Base-by-base conservation (phyloP, 352 stramenopile genomes). In the Phytophthora ramorum region DNA sequence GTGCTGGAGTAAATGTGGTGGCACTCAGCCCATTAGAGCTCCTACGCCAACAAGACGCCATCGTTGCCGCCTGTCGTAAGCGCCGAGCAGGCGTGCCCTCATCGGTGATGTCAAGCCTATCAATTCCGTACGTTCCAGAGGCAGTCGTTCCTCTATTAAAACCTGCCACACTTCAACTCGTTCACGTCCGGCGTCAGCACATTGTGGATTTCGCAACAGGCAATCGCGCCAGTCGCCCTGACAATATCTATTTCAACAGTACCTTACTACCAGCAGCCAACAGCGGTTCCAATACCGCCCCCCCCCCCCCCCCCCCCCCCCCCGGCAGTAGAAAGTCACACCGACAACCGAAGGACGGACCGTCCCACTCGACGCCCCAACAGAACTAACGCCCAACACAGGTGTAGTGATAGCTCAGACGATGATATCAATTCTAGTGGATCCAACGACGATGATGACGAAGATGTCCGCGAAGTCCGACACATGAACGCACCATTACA, bases 21-120 rank as follows among this genome's bases (percentile, higher is more conserved):
- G 47, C 47, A 14, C 14, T 65, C 26, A 58, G 17, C 14, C 58
- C 58, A 19, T 38, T 53, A 19, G 47, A 58, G 17, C 47, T 65
- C 13, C 58, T 58, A 9, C 47, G 46, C 10, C 38, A 52, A 34
- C 47, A 65, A 53, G n/a, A 58, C 16, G 4, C 37, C 2, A 14
- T 53, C 1, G 3, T 58, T 4, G 37, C n/a, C 7, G 12, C 26
- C 6, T 58, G 37, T 41, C 35, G 14, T 17, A 16, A 12, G 6
- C 35, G 14, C 3, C 17, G 35, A 17, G 5, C 35, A 5, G 35
- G 35, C 7, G 14, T 41, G 3, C 35, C 35, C 30, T 4, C 30
- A 10, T 3, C 6, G 10, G 30, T 37, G 30, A 37, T 37, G 30
- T 37, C 30, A 8, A 13, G 10, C 16, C 12, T 41, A 6, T 41